These are phyloP conservation scores for Bidens hawaiensis DNA, from an alignment of 140 eudicot species.

Conservation along the genomic window DNA sequence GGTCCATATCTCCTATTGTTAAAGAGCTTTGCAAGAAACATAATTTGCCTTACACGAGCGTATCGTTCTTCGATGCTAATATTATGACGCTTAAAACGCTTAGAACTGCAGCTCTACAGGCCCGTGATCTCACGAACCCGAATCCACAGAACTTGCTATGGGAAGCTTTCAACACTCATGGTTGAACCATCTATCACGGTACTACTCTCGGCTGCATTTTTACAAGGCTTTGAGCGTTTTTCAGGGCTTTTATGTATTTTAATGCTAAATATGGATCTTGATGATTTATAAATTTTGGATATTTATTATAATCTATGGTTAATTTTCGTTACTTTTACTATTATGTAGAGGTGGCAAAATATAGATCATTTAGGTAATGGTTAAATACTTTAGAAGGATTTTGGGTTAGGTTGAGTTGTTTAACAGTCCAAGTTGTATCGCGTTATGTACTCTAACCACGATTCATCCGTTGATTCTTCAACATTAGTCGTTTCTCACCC, in stretches of 20 bases:
- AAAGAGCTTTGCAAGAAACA: conserved; percentile 79
- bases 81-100: conserved; percentile 54
- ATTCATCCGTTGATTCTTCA: too few relatives aligned
- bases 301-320: neutral
- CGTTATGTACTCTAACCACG: too few relatives aligned
- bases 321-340: neutral
- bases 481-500: too few relatives aligned
- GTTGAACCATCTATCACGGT: conserved; percentile 27
- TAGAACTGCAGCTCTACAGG: conserved; percentile 71
- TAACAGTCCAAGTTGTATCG: too few relatives aligned
- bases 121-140: conserved; percentile 46
- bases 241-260: conserved; percentile 18
- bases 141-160: conserved; percentile 59
- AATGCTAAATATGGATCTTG: conserved; percentile 4
- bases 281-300: conserved; percentile 8
- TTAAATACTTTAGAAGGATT: too few relatives aligned
- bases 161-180: conserved; percentile 91
- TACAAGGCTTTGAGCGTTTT: conserved; percentile 4
- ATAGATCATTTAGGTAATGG: too few relatives aligned
- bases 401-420: too few relatives aligned
- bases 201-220: conserved; percentile 4
- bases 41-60: conserved; percentile 59
- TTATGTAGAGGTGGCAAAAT: too few relatives aligned
- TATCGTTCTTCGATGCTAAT: conserved; percentile 67
- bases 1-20: conserved; percentile 70